Evolutionary conservation across 2,329 filamentous ascomycete genomes (phyloP).

Genomic region (Emmonsia crescens): DNA sequence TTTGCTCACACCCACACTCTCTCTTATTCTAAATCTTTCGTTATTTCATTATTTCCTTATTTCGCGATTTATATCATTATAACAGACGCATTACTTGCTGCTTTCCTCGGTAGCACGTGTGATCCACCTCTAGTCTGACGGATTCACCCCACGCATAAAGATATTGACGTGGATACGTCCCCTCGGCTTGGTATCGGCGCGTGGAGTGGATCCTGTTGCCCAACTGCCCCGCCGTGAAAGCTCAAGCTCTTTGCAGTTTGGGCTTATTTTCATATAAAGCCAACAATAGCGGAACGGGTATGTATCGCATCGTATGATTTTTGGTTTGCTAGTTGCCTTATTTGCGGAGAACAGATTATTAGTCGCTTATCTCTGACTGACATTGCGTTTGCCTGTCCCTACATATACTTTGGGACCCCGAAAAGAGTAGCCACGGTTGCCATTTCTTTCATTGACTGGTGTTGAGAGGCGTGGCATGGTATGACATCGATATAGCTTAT

Average conservation of each 20-base stretch:
- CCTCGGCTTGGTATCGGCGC: constrained; percentile 1
- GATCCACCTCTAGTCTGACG: not conserved
- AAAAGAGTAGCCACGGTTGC: not conserved
- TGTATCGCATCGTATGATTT: constrained; percentile 1
- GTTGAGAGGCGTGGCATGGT: not conserved
- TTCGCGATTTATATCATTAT: not conserved
- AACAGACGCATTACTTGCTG: not conserved
- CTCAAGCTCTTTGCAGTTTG: not conserved
- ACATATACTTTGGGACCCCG: not conserved
- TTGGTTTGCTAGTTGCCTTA: not conserved
- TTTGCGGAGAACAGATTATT: not conserved
- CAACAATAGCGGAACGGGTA: not conserved
- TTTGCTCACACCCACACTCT: not conserved
- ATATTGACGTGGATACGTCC: not conserved
- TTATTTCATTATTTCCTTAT: not conserved
- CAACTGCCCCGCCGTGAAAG: not conserved
- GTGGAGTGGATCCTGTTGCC: not conserved
- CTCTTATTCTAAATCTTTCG: not conserved
- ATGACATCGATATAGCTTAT: not conserved
- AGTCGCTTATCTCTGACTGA: not conserved
- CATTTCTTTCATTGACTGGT: not conserved
- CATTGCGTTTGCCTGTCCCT: not conserved
- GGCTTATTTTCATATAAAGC: not conserved
- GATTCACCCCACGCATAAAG: not conserved
- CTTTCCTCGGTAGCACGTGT: not conserved